These are phyloP conservation scores for Phaeosphaeria sp. DNA, from an alignment of 2,329 filamentous ascomycete species.

Conservation along the genomic window DNA sequence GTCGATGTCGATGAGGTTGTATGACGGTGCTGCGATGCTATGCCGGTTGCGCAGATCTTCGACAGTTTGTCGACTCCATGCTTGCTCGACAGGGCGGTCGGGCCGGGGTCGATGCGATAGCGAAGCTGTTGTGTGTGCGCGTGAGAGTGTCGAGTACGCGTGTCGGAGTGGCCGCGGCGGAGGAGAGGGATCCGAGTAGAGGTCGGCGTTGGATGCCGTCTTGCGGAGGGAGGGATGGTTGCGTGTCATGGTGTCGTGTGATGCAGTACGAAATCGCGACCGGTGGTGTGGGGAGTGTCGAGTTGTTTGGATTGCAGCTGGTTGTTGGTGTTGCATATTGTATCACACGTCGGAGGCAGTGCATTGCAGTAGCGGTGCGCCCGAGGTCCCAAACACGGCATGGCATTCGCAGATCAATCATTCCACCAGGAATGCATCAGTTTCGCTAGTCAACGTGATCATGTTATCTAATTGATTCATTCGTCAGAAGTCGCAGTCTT, in stretches of 20 bases:
- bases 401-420: background rate
- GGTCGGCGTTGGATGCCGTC: conserved; percentile 45
- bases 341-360: too few relatives aligned
- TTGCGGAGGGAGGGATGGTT: conserved; percentile 47
- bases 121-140: conserved; percentile 39
- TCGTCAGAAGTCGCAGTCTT: background rate
- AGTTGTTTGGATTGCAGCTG: background rate
- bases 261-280: too few relatives aligned
- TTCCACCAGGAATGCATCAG: background rate
- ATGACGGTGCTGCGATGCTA: conserved; percentile 39
- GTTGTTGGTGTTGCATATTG: too few relatives aligned
- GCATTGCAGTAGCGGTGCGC: background rate
- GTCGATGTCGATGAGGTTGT: conserved; percentile 41
- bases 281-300: background rate
- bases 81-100: conserved; percentile 20
- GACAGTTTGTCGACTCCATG: conserved; percentile 13
- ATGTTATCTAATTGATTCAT: background rate
- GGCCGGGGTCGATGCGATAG: conserved; percentile 28
- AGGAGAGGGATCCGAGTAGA: conserved; percentile 43
- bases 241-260: conserved; percentile 37
- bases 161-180: conserved; percentile 36
- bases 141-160: conserved; percentile 33
- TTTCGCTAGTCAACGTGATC: background rate
- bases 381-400: background rate
- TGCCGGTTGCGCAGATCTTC: conserved; percentile 28